These are phyloP conservation scores for Xylariaceae sp. DNA, from an alignment of 2,329 filamentous ascomycete genomes.

Conservation along the genomic window DNA sequence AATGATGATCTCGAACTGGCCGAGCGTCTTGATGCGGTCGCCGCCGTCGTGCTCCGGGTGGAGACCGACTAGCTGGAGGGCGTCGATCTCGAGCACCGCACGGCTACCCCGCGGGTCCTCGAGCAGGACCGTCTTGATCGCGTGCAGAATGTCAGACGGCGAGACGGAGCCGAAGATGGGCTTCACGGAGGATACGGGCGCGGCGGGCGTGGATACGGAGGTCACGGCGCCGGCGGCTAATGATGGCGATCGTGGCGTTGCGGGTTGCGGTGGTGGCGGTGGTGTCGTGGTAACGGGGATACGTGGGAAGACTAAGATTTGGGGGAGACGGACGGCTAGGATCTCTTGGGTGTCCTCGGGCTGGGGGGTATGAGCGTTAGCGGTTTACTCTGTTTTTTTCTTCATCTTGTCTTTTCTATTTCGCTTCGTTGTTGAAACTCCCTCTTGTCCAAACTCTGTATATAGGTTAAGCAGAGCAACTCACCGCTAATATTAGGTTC, in stretches of 20 bases:
- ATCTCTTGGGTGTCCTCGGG: conserved; percentile 34
- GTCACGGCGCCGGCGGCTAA: conserved; percentile 25
- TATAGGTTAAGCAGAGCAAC: conserved; percentile 1
- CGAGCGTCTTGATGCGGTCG: conserved; percentile 39
- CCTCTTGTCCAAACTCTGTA: background rate
- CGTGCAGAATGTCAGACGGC: conserved; percentile 32
- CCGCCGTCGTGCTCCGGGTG: conserved; percentile 24
- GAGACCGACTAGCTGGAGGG: conserved; percentile 33
- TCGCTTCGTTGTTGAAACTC: background rate
- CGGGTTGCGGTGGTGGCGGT: conserved; percentile 14
- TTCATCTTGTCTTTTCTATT: background rate
- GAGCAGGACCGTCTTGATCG: conserved; percentile 34
- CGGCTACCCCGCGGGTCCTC: conserved; percentile 31
- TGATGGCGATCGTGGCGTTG: conserved; percentile 25
- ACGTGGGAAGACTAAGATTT: conserved; percentile 36
- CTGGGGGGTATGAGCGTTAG: conserved; percentile 23
- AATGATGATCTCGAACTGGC: conserved; percentile 37
- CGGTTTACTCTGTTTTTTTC: background rate
- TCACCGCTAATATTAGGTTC: conserved; percentile 23
- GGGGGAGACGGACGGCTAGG: conserved; percentile 33
- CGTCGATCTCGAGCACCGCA: conserved; percentile 33
- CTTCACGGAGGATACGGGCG: conserved; percentile 14
- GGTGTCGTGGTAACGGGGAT: conserved; percentile 18
- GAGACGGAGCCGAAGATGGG: conserved; percentile 42
- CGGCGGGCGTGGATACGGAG: conserved; percentile 16